These are phyloP conservation scores for Chaetomium olivaceum DNA, from an alignment of 2,329 filamentous ascomycete genomes.

Conservation along the genomic window DNA sequence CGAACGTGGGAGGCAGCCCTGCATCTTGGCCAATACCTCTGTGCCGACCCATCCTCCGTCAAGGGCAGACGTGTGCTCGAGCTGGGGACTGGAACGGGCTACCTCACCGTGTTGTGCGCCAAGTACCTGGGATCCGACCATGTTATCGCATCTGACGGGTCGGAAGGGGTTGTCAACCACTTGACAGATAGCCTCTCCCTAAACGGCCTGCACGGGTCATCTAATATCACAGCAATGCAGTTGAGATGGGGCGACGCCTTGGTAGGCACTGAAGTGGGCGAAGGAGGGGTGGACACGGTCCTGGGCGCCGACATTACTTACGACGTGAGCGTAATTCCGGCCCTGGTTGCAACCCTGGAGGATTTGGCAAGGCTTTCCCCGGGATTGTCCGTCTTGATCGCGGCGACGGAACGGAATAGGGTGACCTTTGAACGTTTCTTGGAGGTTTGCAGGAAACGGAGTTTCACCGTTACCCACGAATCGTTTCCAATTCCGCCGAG, in stretches of 20 bases:
- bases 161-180: conserved; percentile 68
- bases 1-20: conserved; percentile 81
- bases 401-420: conserved; percentile 69
- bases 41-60: conserved; percentile 48
- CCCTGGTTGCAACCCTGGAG: conserved; percentile 64
- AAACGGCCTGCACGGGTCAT: conserved; percentile 60
- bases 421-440: conserved; percentile 68
- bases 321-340: conserved; percentile 62
- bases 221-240: conserved; percentile 51
- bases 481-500: conserved; percentile 44
- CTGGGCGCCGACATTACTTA: conserved; percentile 80
- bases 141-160: conserved; percentile 72
- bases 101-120: conserved; percentile 72
- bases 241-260: conserved; percentile 66
- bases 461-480: conserved; percentile 47
- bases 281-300: conserved; percentile 59
- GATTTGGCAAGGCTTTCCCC: conserved; percentile 62
- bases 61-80: conserved; percentile 64
- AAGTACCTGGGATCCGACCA: conserved; percentile 61
- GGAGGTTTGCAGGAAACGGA: conserved; percentile 54
- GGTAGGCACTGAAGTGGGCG: conserved; percentile 56
- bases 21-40: conserved; percentile 70
- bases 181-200: conserved; percentile 68
- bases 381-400: conserved; percentile 61
- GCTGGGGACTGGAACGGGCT: conserved; percentile 74